Evolutionary conservation across 2,329 filamentous ascomycete genomes (phyloP), one percentile per base, ranked within the genome.

Genomic region (Botrytis paeoniae): DNA sequence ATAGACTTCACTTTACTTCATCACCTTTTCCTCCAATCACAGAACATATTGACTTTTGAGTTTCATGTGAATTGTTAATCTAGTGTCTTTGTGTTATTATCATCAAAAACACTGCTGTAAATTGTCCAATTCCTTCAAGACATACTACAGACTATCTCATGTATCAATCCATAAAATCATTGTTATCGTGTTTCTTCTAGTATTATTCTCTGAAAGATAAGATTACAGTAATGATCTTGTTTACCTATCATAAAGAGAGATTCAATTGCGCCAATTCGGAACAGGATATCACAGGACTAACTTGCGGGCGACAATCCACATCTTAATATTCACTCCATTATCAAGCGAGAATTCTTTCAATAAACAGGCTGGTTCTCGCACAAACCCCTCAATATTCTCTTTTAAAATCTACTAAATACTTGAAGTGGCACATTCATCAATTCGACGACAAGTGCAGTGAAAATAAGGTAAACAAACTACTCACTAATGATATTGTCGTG

Each of bases 31-130:
- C 35, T 7, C 5, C n/a, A 29, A 10, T 9, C 25, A 54, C 20
- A 54, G 3, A 35, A 2, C 3, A 1, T 16, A 22, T 32, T 18
- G 4, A 39, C 25, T 16, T 54, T 22, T 7, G 2, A 29, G 22
- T 4, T 29, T 16, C 4, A 16, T 32, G 3, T 68, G 14, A 1
- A 18, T n/a, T 54, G 5, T n/a, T n/a, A 6, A 29, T 9, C 7
- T 29, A 14, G 20, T 39, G 0, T 6, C 20, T 29, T 41, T 68
- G 48, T 5, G 20, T 22, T 29, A 5, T 4, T 16, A 5, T 20
- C 2, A 7, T 61, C 18, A 20, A 22, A 3, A 3, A 29, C 0
- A 5, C 0, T 29, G 8, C n/a, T 54, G 9, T 5, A 5, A 41
- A 41, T 12, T 4, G 4, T 41, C 41, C 18, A 14, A 22, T 4